Conservation (phyloP, 768 basidiomycete genomes). For the Lactarius deliciosus region DNA sequence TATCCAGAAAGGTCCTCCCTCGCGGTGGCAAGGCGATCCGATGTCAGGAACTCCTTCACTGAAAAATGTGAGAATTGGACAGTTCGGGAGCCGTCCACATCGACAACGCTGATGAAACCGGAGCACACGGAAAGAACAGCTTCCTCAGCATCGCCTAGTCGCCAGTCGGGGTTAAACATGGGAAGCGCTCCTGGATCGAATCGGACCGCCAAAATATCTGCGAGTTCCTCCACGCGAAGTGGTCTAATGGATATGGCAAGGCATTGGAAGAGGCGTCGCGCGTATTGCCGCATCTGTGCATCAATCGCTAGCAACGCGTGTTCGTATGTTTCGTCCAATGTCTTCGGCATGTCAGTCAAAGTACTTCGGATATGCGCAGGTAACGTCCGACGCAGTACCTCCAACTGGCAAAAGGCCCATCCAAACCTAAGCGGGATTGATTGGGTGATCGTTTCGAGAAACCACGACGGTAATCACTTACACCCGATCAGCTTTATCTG, state of each 20-base stretch:
- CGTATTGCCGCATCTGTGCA: not conserved
- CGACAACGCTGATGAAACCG: too few relatives aligned
- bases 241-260: constrained; percentile 1
- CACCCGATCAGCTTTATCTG: constrained; percentile 6
- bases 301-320: not conserved
- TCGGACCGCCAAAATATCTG: constrained; percentile 6
- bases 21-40: not conserved
- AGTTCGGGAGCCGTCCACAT: not conserved
- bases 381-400: not conserved
- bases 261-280: constrained; percentile 15
- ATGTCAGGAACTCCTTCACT: constrained; percentile 15
- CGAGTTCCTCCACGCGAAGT: constrained; percentile 10
- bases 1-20: constrained; percentile 1
- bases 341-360: not conserved
- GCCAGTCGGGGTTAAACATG: not conserved
- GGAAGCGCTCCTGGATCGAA: not conserved
- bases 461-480: not conserved
- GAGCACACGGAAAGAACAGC: too few relatives aligned
- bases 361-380: not conserved
- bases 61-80: constrained; percentile 22
- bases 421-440: not conserved
- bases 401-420: constrained; percentile 10
- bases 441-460: not conserved
- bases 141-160: constrained; percentile 14
- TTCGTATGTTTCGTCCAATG: constrained; percentile 8